phyloP scores from a whole-genome alignment of 176 grass and related monocot species.

The Secale cereale region DNA sequence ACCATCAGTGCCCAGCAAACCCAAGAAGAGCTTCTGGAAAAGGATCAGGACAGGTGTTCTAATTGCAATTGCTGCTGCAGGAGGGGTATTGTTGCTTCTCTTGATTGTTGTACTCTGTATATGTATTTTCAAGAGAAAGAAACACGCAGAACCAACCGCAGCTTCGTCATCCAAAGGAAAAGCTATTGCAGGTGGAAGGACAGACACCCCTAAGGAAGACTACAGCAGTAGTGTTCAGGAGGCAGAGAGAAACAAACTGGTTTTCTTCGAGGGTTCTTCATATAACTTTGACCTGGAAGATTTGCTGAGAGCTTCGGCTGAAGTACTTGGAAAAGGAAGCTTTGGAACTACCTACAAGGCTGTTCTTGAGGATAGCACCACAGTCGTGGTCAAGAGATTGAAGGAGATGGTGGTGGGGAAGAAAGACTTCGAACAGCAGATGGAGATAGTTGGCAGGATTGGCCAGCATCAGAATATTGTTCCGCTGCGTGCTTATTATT shows the following conservation, averaged over 20 bases:
- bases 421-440: conserved; percentile 92
- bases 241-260: conserved; percentile 86
- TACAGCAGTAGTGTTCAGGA: conserved; percentile 93
- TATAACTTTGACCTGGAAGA: conserved; percentile 97
- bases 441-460: conserved; percentile 89
- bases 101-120: conserved; percentile 55
- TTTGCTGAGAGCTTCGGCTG: conserved; percentile 91
- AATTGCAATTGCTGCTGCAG: conserved; percentile 59
- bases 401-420: conserved; percentile 88
- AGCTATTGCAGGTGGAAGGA: conserved; percentile 49
- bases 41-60: conserved; percentile 59
- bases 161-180: conserved; percentile 70
- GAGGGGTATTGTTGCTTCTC: conserved; percentile 59
- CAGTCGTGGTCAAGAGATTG: conserved; percentile 91
- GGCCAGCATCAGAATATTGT: conserved; percentile 73
- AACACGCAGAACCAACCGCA: conserved; percentile 32
- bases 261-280: conserved; percentile 86
- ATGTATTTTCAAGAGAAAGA: conserved; percentile 78
- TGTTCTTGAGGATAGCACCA: conserved; percentile 94
- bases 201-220: conserved; percentile 81
- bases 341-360: conserved; percentile 96
- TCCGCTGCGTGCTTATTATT: conserved; percentile 92
- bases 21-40: conserved; percentile 67
- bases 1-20: conserved; percentile 30
- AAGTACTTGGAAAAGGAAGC: conserved; percentile 95